phyloP scores from a whole-genome alignment of 2,329 filamentous ascomycete species.

The Paracorniculantispora psalliotae region DNA sequence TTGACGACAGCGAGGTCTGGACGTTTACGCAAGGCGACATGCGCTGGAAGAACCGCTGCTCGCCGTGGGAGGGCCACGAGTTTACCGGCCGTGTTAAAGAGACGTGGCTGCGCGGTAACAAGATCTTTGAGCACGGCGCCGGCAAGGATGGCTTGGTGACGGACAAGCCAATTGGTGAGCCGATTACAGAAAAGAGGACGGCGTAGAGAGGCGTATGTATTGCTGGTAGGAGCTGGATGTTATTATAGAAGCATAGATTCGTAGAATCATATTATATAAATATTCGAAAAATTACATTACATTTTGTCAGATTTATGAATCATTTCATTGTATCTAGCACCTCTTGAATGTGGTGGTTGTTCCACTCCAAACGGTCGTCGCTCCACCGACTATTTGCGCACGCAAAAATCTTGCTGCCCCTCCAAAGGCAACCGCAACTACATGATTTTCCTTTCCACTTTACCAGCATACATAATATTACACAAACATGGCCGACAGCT shows the following conservation, averaged over 20 bases:
- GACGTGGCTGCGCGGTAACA: slow-evolving; percentile 77
- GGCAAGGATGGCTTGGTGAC: slow-evolving; percentile 45
- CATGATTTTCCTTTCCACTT: not conserved
- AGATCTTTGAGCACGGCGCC: slow-evolving; percentile 66
- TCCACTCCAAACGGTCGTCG: not conserved
- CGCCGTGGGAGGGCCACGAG: slow-evolving; percentile 77
- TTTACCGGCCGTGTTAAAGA: slow-evolving; percentile 75
- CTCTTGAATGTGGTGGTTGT: not conserved
- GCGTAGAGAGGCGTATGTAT: not conserved
- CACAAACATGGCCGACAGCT: not conserved
- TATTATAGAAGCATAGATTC: not conserved
- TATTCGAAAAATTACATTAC: too few relatives aligned
- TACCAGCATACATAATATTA: not conserved
- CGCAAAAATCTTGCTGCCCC: not conserved
- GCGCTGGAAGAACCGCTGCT: slow-evolving; percentile 92
- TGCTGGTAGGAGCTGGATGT: not conserved
- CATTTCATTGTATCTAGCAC: too few relatives aligned
- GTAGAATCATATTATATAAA: not conserved
- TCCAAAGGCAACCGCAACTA: not conserved
- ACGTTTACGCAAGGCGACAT: slow-evolving; percentile 70
- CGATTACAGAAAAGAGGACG: slow-evolving; percentile 58
- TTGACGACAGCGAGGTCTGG: slow-evolving; percentile 80
- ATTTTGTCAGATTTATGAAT: too few relatives aligned
- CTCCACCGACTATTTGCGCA: not conserved
- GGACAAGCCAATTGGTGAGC: slow-evolving; percentile 43